phyloP scores from a whole-genome alignment of 2,329 filamentous ascomycete genomes.

The Cladosporium oxysporum region DNA sequence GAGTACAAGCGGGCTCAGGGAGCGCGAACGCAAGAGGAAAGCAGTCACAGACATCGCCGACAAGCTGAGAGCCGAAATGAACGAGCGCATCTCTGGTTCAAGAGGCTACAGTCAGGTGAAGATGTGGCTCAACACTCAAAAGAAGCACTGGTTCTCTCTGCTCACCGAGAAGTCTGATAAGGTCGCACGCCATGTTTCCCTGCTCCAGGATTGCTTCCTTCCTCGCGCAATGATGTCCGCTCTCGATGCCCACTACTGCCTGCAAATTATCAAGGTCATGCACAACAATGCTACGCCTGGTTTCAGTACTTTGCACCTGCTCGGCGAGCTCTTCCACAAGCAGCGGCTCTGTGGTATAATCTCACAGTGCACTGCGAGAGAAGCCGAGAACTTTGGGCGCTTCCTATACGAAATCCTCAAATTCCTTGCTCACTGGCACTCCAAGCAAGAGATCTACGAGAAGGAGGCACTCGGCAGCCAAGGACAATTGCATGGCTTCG shows the following conservation, averaged over 20 bases:
- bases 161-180: slow-evolving; percentile 46
- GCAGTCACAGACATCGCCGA: slow-evolving; percentile 68
- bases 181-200: slow-evolving; percentile 68
- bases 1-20: slow-evolving; percentile 64
- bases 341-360: slow-evolving; percentile 80
- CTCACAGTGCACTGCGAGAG: slow-evolving; percentile 84
- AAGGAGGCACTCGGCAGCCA: slow-evolving; percentile 73
- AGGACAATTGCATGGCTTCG: slow-evolving; percentile 74
- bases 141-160: slow-evolving; percentile 74
- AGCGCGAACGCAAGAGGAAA: slow-evolving; percentile 70
- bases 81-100: slow-evolving; percentile 61
- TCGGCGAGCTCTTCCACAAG: slow-evolving; percentile 80
- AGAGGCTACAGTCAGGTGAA: slow-evolving; percentile 64
- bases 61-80: slow-evolving; percentile 71
- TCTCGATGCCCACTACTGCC: slow-evolving; percentile 84
- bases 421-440: slow-evolving; percentile 83
- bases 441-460: slow-evolving; percentile 73
- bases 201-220: slow-evolving; percentile 91
- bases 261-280: slow-evolving; percentile 81
- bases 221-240: slow-evolving; percentile 82
- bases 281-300: slow-evolving; percentile 82
- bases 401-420: slow-evolving; percentile 82
- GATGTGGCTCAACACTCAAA: slow-evolving; percentile 71
- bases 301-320: slow-evolving; percentile 81
- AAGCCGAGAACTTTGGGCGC: slow-evolving; percentile 88